Evolutionary conservation across 2,329 filamentous ascomycete species (phyloP).

Genomic region (Trichophyton schoenleinii): DNA sequence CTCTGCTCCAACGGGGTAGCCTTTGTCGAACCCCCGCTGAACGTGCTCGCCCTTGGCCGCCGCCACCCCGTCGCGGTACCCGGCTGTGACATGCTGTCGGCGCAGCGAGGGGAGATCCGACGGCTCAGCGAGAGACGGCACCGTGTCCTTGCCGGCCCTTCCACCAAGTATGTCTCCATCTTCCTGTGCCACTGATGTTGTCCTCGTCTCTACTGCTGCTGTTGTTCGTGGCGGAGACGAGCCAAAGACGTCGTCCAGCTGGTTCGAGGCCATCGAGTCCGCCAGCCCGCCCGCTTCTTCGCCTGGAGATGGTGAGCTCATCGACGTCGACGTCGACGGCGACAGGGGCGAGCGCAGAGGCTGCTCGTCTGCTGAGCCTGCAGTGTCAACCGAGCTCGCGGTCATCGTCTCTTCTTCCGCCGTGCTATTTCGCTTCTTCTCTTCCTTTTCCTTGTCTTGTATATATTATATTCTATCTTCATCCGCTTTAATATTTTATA

Average conservation of each 20-base stretch:
- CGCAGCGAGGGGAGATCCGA: conserved; percentile 66
- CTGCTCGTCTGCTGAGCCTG: background rate
- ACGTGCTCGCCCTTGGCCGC: conserved; percentile 62
- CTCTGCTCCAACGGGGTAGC: conserved; percentile 70
- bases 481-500: no score
- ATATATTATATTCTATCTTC: no score
- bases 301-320: background rate
- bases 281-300: background rate
- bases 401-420: background rate
- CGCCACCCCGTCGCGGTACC: conserved; percentile 80
- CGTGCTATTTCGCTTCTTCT: background rate
- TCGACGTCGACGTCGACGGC: background rate
- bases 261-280: no score
- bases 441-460: background rate
- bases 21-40: conserved; percentile 84
- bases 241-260: conserved; percentile 32
- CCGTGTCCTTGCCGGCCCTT: background rate
- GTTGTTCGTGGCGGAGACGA: conserved; percentile 21
- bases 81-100: conserved; percentile 65
- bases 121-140: conserved; percentile 25
- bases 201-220: background rate
- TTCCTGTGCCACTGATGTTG: no score
- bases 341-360: background rate
- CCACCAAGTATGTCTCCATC: background rate
- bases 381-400: background rate